A percentile compares a stretch with the other conserved stretches of the same genome.
Conservation (phyloP, 495 filamentous ascomycete genomes). For the Lasiosphaeria hispida region DNA sequence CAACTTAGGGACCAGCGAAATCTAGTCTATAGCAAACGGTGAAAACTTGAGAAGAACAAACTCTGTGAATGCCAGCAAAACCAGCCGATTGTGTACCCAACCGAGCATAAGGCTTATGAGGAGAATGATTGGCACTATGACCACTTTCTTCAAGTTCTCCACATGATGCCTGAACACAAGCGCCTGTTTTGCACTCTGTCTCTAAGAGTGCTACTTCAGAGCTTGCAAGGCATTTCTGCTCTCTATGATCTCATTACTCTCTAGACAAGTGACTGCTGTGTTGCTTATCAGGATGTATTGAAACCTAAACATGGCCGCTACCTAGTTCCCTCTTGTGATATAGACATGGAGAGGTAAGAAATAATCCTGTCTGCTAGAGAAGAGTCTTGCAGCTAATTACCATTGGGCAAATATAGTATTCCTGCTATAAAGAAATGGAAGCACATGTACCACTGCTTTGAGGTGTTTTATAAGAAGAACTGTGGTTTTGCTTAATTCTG, state of each 20-base stretch:
- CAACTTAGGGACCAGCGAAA: too few relatives aligned
- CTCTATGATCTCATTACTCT: constrained; percentile 3
- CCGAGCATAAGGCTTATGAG: too few relatives aligned
- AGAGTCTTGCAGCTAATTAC: neutral
- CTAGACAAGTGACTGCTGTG: neutral
- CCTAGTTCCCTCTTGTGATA: neutral
- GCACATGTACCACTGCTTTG: too few relatives aligned
- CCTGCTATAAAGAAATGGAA: neutral
- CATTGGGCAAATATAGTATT: neutral
- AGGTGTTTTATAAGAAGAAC: too few relatives aligned
- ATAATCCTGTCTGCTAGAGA: neutral
- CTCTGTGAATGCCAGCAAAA: too few relatives aligned
- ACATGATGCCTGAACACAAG: neutral
- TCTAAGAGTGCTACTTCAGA: neutral
- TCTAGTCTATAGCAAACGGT: too few relatives aligned
- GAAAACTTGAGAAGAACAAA: too few relatives aligned
- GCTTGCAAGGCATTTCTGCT: neutral
- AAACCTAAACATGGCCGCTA: neutral
- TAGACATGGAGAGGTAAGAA: neutral
- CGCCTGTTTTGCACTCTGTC: neutral
- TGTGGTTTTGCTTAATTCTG: neutral
- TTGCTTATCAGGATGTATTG: constrained; percentile 1
- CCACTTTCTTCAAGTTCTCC: neutral
- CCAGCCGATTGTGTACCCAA: too few relatives aligned
- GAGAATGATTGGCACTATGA: neutral